Conservation (phyloP, 2,329 filamentous ascomycete genomes). For the Fusarium mangiferae region DNA sequence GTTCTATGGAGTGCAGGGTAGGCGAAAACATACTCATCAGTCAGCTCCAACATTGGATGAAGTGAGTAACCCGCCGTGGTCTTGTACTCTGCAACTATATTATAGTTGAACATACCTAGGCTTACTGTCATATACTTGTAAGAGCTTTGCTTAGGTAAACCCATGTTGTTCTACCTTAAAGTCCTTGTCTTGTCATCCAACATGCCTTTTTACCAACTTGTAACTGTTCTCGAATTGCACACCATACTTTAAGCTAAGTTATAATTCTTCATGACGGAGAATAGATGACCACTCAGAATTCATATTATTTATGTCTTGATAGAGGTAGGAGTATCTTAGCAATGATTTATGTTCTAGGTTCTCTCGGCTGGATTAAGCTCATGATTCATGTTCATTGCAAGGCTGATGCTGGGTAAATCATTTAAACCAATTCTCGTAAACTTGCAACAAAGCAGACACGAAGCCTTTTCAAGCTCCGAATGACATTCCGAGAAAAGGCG, state of each 20-base stretch:
- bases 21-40: not conserved
- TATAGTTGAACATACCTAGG: no score
- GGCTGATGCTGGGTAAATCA: not conserved
- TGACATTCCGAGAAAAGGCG: no score
- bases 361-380: no score
- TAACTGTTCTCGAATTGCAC: rapidly evolving
- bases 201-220: no score
- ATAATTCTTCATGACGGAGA: not conserved
- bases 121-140: not conserved
- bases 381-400: rapidly evolving
- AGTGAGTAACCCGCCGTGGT: no score
- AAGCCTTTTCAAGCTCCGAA: not conserved
- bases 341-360: rapidly evolving
- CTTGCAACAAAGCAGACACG: no score
- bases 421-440: not conserved
- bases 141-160: rapidly evolving
- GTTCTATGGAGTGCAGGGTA: not conserved
- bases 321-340: rapidly evolving
- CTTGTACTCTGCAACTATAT: no score
- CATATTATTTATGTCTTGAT: not conserved
- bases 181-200: not conserved
- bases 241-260: not conserved
- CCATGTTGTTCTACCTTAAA: rapidly evolving
- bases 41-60: not conserved
- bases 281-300: rapidly evolving